Conservation (phyloP, 345 rosid species). For the Alliaria petiolata region DNA sequence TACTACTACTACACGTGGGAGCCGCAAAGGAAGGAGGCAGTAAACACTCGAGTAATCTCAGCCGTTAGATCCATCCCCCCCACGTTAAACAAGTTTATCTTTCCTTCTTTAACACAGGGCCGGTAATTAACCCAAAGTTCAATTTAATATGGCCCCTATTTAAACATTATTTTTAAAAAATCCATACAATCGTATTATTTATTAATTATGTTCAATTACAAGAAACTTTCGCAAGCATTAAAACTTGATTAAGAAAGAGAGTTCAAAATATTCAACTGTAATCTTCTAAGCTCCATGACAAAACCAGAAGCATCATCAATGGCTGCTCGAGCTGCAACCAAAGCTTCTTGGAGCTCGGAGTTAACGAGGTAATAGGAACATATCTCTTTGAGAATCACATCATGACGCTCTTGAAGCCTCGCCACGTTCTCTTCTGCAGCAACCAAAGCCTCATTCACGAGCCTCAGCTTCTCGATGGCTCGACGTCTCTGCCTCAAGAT, state of each 20-base stretch:
- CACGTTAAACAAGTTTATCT: not conserved
- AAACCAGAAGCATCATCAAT: constrained; percentile 50
- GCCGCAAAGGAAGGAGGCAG: not conserved
- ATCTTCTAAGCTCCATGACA: constrained; percentile 42
- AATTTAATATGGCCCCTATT: not conserved
- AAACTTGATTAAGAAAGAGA: constrained; percentile 32
- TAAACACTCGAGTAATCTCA: not conserved
- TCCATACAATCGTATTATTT: no score
- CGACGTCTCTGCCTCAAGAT: constrained; percentile 36
- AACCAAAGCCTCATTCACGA: constrained; percentile 47
- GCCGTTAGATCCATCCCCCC: constrained; percentile 5
- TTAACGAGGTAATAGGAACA: constrained; percentile 46
- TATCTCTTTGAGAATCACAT: constrained; percentile 41
- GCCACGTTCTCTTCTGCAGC: constrained; percentile 44
- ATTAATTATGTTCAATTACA: not conserved
- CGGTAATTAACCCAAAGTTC: not conserved
- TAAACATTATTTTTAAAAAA: no score
- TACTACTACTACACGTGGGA: constrained; percentile 11
- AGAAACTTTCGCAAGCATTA: not conserved
- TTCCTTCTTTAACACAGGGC: not conserved
- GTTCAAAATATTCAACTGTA: constrained; percentile 44
- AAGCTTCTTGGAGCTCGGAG: constrained; percentile 44
- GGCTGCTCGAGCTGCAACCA: constrained; percentile 39
- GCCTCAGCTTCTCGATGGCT: constrained; percentile 43
- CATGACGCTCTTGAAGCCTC: constrained; percentile 60